phyloP scores from a whole-genome alignment of 1,284 basidiomycete species.

The Apiotrichum brassicae region DNA sequence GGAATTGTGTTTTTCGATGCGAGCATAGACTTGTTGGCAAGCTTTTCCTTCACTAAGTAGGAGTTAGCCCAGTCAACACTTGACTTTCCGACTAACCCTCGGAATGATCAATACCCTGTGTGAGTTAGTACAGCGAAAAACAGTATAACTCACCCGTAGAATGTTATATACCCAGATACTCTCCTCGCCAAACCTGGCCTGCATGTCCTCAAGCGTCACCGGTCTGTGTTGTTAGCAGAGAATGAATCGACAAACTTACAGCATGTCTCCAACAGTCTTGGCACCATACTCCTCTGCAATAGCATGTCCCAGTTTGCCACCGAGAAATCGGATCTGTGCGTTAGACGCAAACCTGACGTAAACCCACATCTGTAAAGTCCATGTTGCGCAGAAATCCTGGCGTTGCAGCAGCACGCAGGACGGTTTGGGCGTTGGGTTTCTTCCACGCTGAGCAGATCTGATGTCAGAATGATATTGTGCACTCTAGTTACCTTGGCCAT shows the following conservation, averaged over 20 bases:
- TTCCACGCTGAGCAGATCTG: conserved; percentile 81
- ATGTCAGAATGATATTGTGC: neutral
- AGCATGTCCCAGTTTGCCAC: conserved; percentile 87
- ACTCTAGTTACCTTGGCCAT: conserved; percentile 67
- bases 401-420: conserved; percentile 74
- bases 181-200: conserved; percentile 52
- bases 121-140: conserved; percentile 6
- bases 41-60: conserved; percentile 71
- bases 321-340: conserved; percentile 79
- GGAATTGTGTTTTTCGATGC: conserved; percentile 84
- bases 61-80: neutral
- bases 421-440: conserved; percentile 78
- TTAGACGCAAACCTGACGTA: neutral
- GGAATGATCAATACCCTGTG: conserved; percentile 77
- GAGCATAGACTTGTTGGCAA: conserved; percentile 80
- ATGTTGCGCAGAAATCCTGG: conserved; percentile 72
- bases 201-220: conserved; percentile 51
- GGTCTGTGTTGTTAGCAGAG: conserved; percentile 23
- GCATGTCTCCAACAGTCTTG: conserved; percentile 78
- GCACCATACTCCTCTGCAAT: conserved; percentile 82
- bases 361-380: conserved; percentile 72
- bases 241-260: conserved; percentile 51
- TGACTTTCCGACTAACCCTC: conserved; percentile 58
- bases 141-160: conserved; percentile 41
- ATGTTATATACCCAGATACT: conserved; percentile 84